Evolutionary conservation across 148 eudicot species (phyloP), one percentile per base, ranked within the genome.

Genomic region (Silene latifolia): DNA sequence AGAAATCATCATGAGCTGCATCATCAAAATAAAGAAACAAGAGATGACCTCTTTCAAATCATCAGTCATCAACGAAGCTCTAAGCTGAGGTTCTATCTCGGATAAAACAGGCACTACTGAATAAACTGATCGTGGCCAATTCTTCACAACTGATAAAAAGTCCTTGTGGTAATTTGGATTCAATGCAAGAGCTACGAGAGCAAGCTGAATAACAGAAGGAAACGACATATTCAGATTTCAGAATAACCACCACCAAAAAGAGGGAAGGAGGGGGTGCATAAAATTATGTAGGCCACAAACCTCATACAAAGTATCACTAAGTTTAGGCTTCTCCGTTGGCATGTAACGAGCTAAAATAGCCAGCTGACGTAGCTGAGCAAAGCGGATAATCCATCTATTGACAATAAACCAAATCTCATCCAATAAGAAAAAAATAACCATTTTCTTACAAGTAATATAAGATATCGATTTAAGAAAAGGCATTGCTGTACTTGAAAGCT

Each of bases 291-390:
- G 17, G 48, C 71, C 65, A 84, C 87, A 80, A 77, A 92, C 98
- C 98, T 95, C 97, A 67, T 95, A 95, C 83, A 91, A 93, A 76
- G 96, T 87, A 80, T 95, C 96, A 81, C 92, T 90, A 75, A 95
- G 86, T 78, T 81, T 87, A 72, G 97, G 97, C 78, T 88, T 90
- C 76, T 87, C 91, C 72, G 97, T 95, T 77, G 98, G 98, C 80
- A 95, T 85, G 74, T 86, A 83, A 58, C 87, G 90, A 68, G 89
- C 97, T 73, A 95, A 75, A 81, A 84, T 91, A 59, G 97, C 96
- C 63, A 95, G 92, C 76, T 95, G 97, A 47, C 97, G 93, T 73
- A 95, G 96, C 84, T 95, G 98, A 77, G 97, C 93, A 80, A 95
- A 95, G 80, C 88, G 97, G 75, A 89, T 87, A 80, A 90, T 89